A percentile compares a stretch with the other conserved stretches of the same genome.
phyloP scores from a whole-genome alignment of 129 eudicot species.

The Flaveria bidentis region DNA sequence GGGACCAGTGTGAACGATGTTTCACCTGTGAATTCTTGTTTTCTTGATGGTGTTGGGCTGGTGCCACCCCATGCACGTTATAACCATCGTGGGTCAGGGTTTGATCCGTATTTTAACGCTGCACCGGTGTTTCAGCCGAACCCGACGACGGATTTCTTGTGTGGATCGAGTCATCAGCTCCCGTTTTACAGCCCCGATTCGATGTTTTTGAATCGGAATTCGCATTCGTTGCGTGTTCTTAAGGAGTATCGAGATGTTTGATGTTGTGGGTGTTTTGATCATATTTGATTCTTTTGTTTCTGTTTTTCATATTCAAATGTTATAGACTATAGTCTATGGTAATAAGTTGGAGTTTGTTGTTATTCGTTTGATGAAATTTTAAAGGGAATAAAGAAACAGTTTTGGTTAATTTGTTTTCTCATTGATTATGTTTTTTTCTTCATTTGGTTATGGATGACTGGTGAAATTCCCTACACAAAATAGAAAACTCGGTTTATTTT shows the following conservation, averaged over 20 bases:
- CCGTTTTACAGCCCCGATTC: slow-evolving; percentile 49
- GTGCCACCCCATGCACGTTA: slow-evolving; percentile 14
- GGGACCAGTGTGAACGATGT: slow-evolving; percentile 43
- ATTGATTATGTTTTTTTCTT: too few species aligned
- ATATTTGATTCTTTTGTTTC: not conserved
- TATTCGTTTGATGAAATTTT: slow-evolving; percentile 13
- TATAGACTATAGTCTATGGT: not conserved
- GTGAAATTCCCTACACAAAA: too few species aligned
- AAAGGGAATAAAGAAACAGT: slow-evolving; percentile 18
- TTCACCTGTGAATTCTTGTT: slow-evolving; percentile 47
- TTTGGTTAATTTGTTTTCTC: not conserved
- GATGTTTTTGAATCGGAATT: slow-evolving; percentile 42
- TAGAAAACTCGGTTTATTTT: too few species aligned
- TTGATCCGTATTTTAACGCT: slow-evolving; percentile 47
- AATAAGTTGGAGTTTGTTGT: slow-evolving; percentile 7
- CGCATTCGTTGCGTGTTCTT: slow-evolving; percentile 43
- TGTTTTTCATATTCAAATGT: not conserved
- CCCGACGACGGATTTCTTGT: slow-evolving; percentile 29
- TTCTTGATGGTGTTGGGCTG: slow-evolving; percentile 29
- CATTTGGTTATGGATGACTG: too few species aligned
- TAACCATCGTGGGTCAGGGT: slow-evolving; percentile 31
- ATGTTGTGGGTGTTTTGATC: not conserved
- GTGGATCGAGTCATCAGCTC: slow-evolving; percentile 33
- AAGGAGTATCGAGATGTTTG: slow-evolving; percentile 47
- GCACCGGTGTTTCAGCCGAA: slow-evolving; percentile 41